Percentiles rank a stretch among this genome's conserved stretches.
Evolutionary conservation across 2,329 filamentous ascomycete species (phyloP).

Genomic region (Aureobasidium pullulans): DNA sequence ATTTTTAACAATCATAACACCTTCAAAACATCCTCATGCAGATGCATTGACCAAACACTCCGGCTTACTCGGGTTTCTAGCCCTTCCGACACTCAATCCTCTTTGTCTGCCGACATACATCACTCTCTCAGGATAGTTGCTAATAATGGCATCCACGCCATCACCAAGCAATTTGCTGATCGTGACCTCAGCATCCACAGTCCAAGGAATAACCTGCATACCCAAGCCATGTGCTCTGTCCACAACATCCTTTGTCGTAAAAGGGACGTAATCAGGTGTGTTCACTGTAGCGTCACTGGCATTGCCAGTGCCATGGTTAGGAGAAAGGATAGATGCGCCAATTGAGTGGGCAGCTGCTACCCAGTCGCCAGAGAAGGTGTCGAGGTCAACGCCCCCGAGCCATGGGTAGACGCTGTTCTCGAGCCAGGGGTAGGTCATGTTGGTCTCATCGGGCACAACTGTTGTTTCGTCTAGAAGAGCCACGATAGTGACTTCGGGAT

Average conservation of each 20-base stretch:
- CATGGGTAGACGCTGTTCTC: background rate
- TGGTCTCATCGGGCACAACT: background rate
- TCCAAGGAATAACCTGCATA: background rate
- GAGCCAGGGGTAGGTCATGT: background rate
- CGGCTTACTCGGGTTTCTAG: background rate
- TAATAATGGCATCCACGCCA: background rate
- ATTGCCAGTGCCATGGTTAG: background rate
- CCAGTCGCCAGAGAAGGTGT: background rate
- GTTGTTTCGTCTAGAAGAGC: background rate
- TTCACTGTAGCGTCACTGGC: background rate
- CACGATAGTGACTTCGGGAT: background rate
- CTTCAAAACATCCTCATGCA: background rate
- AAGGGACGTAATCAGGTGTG: background rate
- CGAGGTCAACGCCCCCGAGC: background rate
- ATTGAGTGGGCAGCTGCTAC: background rate
- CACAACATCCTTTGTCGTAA: background rate
- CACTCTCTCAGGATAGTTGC: conserved; percentile 4
- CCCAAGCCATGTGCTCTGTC: background rate
- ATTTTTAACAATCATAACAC: too few relatives aligned
- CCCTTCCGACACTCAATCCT: conserved; percentile 1
- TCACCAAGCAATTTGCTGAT: background rate
- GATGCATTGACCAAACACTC: background rate
- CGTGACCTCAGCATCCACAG: background rate
- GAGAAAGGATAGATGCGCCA: background rate
- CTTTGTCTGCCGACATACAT: conserved; percentile 1